Conservation (phyloP, 805 yeast species). For the Saccharomyces eubayanus region DNA sequence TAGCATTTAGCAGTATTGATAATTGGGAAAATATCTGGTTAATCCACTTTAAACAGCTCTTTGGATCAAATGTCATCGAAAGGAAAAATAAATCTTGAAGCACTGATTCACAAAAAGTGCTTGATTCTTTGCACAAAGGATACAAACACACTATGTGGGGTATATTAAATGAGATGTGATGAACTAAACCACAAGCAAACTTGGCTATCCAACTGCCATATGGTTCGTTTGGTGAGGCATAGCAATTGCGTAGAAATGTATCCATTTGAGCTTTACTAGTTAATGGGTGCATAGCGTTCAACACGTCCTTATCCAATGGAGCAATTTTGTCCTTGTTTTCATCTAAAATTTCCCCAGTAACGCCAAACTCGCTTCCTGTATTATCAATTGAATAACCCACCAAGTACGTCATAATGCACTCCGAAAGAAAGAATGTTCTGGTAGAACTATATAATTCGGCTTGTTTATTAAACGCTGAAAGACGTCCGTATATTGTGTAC, state of each 20-base stretch:
- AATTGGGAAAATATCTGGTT: slow-evolving; percentile 1
- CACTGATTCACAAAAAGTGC: background rate
- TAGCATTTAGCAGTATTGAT: background rate
- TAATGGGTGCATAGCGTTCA: slow-evolving; percentile 2
- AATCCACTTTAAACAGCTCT: background rate
- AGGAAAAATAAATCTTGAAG: background rate
- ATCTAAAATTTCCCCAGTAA: background rate
- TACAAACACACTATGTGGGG: background rate
- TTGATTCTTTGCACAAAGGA: slow-evolving; percentile 4
- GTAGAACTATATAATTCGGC: background rate
- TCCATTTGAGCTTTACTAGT: background rate
- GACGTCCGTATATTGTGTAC: slow-evolving; percentile 1
- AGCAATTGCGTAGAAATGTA: background rate
- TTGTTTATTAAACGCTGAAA: slow-evolving; percentile 1
- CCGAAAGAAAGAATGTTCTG: slow-evolving; percentile 4
- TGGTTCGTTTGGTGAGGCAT: background rate
- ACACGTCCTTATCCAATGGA: slow-evolving; percentile 1
- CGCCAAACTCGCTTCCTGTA: background rate
- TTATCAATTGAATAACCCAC: background rate
- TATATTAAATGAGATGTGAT: background rate
- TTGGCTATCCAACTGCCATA: background rate
- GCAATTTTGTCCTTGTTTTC: slow-evolving; percentile 1
- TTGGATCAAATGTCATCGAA: background rate
- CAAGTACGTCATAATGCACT: slow-evolving; percentile 4
- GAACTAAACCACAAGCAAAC: background rate